Conservation (phyloP, 306 rosid species). For the Prunus mongolica region DNA sequence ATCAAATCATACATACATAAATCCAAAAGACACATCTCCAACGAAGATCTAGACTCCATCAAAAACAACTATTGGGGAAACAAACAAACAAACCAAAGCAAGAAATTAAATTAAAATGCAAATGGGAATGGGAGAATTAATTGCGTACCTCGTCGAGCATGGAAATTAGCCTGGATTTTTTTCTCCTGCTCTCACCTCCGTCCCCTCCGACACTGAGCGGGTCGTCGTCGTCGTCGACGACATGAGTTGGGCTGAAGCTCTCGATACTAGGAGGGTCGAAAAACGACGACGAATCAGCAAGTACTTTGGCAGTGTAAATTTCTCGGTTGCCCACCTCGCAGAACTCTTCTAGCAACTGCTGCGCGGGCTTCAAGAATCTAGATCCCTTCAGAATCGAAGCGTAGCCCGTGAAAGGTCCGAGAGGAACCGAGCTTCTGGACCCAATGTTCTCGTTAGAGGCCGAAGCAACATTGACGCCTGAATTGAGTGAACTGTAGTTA, state of each 20-base stretch:
- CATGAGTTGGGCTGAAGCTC: conserved; percentile 18
- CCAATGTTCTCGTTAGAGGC: neutral
- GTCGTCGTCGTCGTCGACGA: conserved; percentile 13
- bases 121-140: neutral
- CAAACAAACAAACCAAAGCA: neutral
- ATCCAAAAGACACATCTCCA: conserved; percentile 15
- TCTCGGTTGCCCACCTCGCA: conserved; percentile 47
- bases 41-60: conserved; percentile 3
- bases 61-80: neutral
- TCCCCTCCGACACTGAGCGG: conserved; percentile 12
- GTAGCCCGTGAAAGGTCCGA: conserved; percentile 70
- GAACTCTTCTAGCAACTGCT: conserved; percentile 60
- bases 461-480: conserved; percentile 22
- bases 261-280: conserved; percentile 39
- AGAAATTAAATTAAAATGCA: neutral
- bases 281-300: conserved; percentile 33
- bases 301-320: conserved; percentile 19
- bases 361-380: conserved; percentile 73
- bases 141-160: conserved; percentile 78
- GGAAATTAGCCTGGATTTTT: conserved; percentile 55
- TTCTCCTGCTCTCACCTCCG: conserved; percentile 35
- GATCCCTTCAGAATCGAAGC: conserved; percentile 72
- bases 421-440: conserved; percentile 38
- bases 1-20: neutral
- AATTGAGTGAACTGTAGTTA: conserved; percentile 3